phyloP scores from a whole-genome alignment of 2,329 filamentous ascomycete species.

The Paecilomyces niveus region DNA sequence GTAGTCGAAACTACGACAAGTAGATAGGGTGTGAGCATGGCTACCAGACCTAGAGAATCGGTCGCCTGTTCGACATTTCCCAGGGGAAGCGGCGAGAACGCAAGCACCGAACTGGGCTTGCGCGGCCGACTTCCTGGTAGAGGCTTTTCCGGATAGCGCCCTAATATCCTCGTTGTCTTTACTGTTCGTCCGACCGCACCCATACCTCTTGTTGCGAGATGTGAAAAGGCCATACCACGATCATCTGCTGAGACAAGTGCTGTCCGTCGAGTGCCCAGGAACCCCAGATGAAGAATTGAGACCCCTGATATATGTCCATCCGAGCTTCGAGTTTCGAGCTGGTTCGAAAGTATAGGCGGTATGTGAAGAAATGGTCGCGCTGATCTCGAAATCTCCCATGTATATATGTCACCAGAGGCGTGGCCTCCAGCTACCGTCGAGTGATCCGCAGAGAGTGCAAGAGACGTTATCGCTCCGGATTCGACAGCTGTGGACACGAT shows the following conservation, averaged over 20 bases:
- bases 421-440: constrained; percentile 87
- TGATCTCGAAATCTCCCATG: constrained; percentile 83
- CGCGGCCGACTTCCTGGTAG: constrained; percentile 57
- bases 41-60: constrained; percentile 82
- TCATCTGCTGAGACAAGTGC: constrained; percentile 93
- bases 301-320: constrained; percentile 79
- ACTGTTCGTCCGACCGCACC: constrained; percentile 78
- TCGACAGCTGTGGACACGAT: constrained; percentile 63
- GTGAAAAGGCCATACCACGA: constrained; percentile 95
- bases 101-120: constrained; percentile 91
- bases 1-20: constrained; percentile 97
- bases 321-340: constrained; percentile 56
- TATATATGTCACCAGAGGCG: constrained; percentile 85
- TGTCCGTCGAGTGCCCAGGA: constrained; percentile 86
- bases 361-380: constrained; percentile 85
- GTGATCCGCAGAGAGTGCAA: constrained; percentile 90
- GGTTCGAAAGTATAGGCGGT: constrained; percentile 61
- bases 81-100: constrained; percentile 80
- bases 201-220: constrained; percentile 84
- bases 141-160: constrained; percentile 71
- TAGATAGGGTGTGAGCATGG: constrained; percentile 91
- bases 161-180: constrained; percentile 83
- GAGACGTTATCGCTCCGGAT: constrained; percentile 75
- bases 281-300: constrained; percentile 83
- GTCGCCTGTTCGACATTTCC: constrained; percentile 90